Evolutionary conservation across 2,329 filamentous ascomycete genomes (phyloP).

Genomic region (Xenoacremonium recifei): DNA sequence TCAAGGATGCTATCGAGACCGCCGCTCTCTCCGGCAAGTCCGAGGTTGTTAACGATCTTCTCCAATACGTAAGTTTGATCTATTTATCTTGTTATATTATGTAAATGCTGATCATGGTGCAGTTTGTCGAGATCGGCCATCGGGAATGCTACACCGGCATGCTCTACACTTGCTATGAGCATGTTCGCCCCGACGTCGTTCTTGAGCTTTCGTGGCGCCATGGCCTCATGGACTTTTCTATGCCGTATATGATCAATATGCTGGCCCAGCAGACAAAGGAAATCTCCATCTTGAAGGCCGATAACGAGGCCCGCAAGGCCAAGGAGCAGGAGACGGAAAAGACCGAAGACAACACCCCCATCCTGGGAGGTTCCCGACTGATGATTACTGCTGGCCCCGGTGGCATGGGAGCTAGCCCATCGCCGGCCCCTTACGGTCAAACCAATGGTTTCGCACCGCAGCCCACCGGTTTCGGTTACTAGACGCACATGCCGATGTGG

Average conservation of each 20-base stretch:
- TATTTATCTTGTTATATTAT: not conserved
- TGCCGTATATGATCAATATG: conserved; percentile 99
- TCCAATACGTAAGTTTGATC: conserved; percentile 82
- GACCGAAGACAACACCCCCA: conserved; percentile 90
- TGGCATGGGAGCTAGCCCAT: conserved; percentile 40
- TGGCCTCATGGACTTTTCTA: conserved; percentile 92
- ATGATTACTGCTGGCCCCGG: conserved; percentile 93
- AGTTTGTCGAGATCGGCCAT: conserved; percentile 99
- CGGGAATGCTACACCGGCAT: conserved; percentile 99
- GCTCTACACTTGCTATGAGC: conserved; percentile 97
- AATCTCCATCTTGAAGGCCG: conserved; percentile 81
- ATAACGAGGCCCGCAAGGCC: conserved; percentile 91
- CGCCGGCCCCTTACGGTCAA: conserved; percentile 69
- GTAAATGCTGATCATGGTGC: too few species aligned
- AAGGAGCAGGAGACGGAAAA: conserved; percentile 72
- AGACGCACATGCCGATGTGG: conserved; percentile 35
- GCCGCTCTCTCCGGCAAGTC: conserved; percentile 86
- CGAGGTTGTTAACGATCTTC: conserved; percentile 91
- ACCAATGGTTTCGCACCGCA: conserved; percentile 89
- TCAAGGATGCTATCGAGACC: conserved; percentile 99
- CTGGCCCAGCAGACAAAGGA: conserved; percentile 86
- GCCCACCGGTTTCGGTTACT: conserved; percentile 74
- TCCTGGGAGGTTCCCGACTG: conserved; percentile 81
- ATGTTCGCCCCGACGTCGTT: conserved; percentile 88
- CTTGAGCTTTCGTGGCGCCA: conserved; percentile 97